phyloP scores from a whole-genome alignment of 2,329 filamentous ascomycete species.

The Graphilbum fragrans region DNA sequence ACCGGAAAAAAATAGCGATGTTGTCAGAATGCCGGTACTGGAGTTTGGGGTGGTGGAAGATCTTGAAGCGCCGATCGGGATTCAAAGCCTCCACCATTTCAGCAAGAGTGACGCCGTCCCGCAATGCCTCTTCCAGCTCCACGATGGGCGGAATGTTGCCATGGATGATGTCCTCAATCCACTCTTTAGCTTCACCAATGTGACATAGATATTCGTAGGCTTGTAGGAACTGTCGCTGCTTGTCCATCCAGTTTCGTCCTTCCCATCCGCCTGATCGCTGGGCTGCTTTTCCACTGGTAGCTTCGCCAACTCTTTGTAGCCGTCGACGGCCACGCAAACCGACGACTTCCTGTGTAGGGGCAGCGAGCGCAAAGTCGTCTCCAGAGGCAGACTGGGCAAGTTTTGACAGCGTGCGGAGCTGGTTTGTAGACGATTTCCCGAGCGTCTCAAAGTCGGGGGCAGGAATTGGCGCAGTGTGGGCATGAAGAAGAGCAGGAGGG shows the following conservation, averaged over 20 bases:
- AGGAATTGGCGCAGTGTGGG: constrained; percentile 36
- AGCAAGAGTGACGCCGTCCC: constrained; percentile 87
- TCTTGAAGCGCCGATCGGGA: constrained; percentile 61
- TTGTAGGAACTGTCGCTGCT: constrained; percentile 88
- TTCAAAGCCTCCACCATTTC: constrained; percentile 87
- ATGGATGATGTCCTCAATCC: constrained; percentile 88
- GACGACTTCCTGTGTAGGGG: constrained; percentile 71
- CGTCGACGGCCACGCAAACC: constrained; percentile 75
- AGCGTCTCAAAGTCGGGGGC: constrained; percentile 69
- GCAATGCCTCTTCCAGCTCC: constrained; percentile 80
- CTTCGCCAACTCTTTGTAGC: constrained; percentile 59
- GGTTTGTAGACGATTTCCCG: constrained; percentile 78
- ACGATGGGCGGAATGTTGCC: constrained; percentile 83
- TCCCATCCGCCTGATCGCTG: constrained; percentile 51
- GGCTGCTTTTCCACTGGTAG: constrained; percentile 31
- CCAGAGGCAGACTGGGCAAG: constrained; percentile 63
- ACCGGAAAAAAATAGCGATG: constrained; percentile 90
- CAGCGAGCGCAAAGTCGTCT: constrained; percentile 71
- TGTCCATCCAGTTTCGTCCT: constrained; percentile 95
- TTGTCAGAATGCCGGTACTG: constrained; percentile 97
- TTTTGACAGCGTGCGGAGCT: constrained; percentile 77
- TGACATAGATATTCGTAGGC: constrained; percentile 98
- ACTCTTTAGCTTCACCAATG: constrained; percentile 97
- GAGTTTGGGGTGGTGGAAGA: constrained; percentile 74
- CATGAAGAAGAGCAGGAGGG: constrained; percentile 23